A percentile compares a stretch with the other conserved stretches of the same genome.
Conservation (phyloP, 2,329 filamentous ascomycete genomes). For the Colletotrichum incanum region DNA sequence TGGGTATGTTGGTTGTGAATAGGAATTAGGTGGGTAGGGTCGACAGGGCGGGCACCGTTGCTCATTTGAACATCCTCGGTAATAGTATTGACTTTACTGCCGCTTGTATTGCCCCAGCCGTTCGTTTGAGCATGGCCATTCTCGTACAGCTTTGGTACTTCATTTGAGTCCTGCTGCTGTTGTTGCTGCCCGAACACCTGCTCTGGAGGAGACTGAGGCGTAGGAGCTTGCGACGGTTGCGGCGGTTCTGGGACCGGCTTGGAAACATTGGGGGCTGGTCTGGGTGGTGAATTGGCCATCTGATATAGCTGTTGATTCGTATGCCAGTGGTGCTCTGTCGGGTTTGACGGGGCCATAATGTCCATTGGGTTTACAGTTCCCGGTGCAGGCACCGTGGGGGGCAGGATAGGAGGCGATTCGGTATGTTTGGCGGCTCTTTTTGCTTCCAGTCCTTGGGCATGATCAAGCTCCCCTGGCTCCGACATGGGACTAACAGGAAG, state of each 20-base stretch:
- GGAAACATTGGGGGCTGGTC: constrained; percentile 46
- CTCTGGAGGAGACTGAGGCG: constrained; percentile 42
- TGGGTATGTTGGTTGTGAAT: constrained; percentile 35
- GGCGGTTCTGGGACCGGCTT: constrained; percentile 43
- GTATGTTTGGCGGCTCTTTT: constrained; percentile 4
- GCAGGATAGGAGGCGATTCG: constrained; percentile 46
- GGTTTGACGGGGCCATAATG: constrained; percentile 63
- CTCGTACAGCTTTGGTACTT: constrained; percentile 1
- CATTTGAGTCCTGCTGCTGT: constrained; percentile 18
- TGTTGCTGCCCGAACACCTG: constrained; percentile 30
- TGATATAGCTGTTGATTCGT: constrained; percentile 55
- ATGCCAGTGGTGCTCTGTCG: constrained; percentile 52
- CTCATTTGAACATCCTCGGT: constrained; percentile 26
- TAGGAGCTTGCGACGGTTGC: constrained; percentile 49
- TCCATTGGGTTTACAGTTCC: constrained; percentile 70
- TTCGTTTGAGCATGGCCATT: constrained; percentile 14
- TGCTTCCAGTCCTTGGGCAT: constrained; percentile 7
- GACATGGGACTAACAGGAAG: constrained; percentile 31
- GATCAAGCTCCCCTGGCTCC: constrained; percentile 22
- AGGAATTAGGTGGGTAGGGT: constrained; percentile 36
- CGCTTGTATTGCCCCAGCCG: background rate
- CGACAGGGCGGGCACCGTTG: constrained; percentile 11
- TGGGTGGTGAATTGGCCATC: constrained; percentile 46
- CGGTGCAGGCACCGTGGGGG: constrained; percentile 54
- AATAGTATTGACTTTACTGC: background rate